Evolutionary conservation across 1,284 basidiomycete species (phyloP).

Genomic region (Apiotrichum domesticum): DNA sequence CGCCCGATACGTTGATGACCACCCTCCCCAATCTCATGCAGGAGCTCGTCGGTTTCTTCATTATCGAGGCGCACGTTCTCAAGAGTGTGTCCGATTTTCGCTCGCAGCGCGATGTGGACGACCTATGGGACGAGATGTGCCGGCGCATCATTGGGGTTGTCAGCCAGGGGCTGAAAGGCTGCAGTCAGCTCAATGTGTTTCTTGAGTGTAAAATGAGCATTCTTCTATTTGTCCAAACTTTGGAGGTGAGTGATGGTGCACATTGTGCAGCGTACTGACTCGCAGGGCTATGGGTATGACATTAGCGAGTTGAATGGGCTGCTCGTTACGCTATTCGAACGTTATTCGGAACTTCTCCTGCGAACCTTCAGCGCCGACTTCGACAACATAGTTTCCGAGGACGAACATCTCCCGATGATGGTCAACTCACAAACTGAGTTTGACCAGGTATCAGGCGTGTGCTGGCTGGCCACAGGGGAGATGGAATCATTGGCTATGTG

Average conservation of each 20-base stretch:
- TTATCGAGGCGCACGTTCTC: conserved; percentile 90
- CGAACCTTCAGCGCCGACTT: conserved; percentile 76
- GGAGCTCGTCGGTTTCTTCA: conserved; percentile 98
- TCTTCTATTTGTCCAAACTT: conserved; percentile 81
- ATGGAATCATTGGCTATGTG: conserved; percentile 60
- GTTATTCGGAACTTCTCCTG: conserved; percentile 77
- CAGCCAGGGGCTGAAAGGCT: conserved; percentile 63
- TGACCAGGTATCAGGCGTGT: conserved; percentile 68
- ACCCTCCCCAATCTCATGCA: conserved; percentile 60
- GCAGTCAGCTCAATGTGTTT: conserved; percentile 76
- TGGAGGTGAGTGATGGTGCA: conserved; percentile 60
- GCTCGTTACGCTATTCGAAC: conserved; percentile 81
- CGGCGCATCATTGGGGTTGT: conserved; percentile 70
- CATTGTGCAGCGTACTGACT: conserved; percentile 4
- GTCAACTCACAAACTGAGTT: conserved; percentile 67
- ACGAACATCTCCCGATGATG: conserved; percentile 89
- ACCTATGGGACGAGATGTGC: conserved; percentile 90
- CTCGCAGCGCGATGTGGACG: conserved; percentile 83
- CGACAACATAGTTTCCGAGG: conserved; percentile 73
- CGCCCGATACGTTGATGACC: conserved; percentile 49
- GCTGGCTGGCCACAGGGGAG: conserved; percentile 75
- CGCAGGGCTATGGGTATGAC: conserved; percentile 75
- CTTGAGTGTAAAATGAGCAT: conserved; percentile 78
- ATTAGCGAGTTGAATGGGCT: conserved; percentile 77
- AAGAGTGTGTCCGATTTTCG: conserved; percentile 76